Evolutionary conservation across 2,329 filamentous ascomycete genomes (phyloP).

Genomic region (Endothia cerciana): DNA sequence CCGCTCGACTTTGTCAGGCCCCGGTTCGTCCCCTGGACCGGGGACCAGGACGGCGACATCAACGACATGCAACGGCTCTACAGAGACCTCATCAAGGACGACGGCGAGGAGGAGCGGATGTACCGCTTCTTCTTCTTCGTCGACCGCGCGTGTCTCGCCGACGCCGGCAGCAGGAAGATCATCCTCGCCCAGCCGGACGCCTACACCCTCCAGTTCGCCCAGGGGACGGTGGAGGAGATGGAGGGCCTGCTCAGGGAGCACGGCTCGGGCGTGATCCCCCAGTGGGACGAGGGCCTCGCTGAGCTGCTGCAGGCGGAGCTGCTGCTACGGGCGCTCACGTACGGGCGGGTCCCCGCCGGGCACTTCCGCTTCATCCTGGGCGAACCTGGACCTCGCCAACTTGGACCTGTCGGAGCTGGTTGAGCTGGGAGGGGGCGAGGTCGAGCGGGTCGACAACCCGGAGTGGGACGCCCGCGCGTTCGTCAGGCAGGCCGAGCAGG

Average conservation of each 20-base stretch:
- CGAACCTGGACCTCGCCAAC: not conserved
- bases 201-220: not conserved
- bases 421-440: not conserved
- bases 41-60: not conserved
- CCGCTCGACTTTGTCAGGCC: not conserved
- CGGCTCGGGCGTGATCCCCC: not conserved
- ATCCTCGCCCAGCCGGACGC: conserved; percentile 1
- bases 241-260: not conserved
- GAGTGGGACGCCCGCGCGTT: not conserved
- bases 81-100: not conserved
- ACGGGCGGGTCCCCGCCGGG: not conserved
- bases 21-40: not conserved
- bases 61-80: not conserved
- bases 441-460: conserved; percentile 7
- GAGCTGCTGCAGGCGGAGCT: not conserved
- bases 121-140: conserved; percentile 2
- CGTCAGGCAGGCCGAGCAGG: not conserved
- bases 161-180: not conserved
- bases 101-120: not conserved
- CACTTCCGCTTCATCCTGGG: not conserved
- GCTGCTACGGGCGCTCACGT: not conserved
- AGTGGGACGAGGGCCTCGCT: not conserved
- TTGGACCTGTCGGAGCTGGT: not conserved
- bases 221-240: not conserved
- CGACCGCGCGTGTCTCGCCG: conserved; percentile 1